Evolutionary conservation across 2,329 filamentous ascomycete species (phyloP).

Genomic region (Pseudogymnoascus sp.): DNA sequence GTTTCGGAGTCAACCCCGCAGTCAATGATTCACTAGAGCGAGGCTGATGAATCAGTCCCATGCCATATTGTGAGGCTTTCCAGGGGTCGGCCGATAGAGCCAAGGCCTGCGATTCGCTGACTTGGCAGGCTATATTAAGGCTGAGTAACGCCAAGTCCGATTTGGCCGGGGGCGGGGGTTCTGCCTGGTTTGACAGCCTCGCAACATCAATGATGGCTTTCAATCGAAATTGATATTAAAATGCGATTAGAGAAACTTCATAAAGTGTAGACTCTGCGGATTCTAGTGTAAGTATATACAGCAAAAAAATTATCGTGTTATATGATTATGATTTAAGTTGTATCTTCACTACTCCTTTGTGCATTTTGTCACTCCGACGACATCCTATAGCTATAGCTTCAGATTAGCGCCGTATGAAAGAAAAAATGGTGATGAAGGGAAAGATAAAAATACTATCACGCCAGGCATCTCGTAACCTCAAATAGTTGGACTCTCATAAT

Average conservation of each 20-base stretch:
- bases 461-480: neutral
- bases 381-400: neutral
- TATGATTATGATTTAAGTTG: neutral
- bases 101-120: neutral
- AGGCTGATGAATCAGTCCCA: neutral
- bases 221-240: neutral
- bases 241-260: too few relatives aligned
- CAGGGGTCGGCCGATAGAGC: neutral
- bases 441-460: neutral
- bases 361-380: neutral
- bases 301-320: neutral
- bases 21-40: neutral
- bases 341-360: neutral
- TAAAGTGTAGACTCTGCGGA: neutral
- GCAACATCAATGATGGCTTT: neutral
- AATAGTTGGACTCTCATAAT: neutral
- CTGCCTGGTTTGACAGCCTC: neutral
- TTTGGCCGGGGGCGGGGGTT: neutral
- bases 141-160: neutral
- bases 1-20: neutral
- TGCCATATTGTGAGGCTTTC: neutral
- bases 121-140: neutral
- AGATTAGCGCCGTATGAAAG: neutral
- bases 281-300: neutral
- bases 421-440: neutral